Evolutionary conservation across 768 basidiomycete genomes (phyloP).

Genomic region (Russula sp.): DNA sequence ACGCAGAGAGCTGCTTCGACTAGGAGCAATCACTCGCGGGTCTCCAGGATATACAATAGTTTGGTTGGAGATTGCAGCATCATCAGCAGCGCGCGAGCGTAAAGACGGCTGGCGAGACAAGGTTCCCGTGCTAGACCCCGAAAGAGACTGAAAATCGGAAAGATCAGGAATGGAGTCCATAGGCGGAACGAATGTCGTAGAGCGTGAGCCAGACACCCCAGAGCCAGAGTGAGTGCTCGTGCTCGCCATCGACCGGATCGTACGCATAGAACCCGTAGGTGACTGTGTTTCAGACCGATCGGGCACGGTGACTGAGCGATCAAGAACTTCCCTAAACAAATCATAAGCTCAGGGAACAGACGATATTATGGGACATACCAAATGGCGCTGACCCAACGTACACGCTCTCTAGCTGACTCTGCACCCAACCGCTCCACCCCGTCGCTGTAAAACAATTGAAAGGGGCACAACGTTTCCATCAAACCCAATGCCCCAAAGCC

Average conservation of each 20-base stretch:
- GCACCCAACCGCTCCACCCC: constrained; percentile 83
- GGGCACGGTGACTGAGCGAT: constrained; percentile 50
- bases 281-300: constrained; percentile 42
- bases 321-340: constrained; percentile 63
- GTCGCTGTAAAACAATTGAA: constrained; percentile 85
- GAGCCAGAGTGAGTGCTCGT: constrained; percentile 45
- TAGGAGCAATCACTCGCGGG: constrained; percentile 62
- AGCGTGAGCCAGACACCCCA: constrained; percentile 54
- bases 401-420: constrained; percentile 80
- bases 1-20: constrained; percentile 48
- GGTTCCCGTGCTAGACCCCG: constrained; percentile 36
- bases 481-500: constrained; percentile 39
- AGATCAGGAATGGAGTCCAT: constrained; percentile 64
- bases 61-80: constrained; percentile 57
- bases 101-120: constrained; percentile 41
- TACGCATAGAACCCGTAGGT: constrained; percentile 55
- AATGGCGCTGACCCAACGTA: constrained; percentile 86
- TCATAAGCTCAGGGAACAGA: neutral
- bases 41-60: constrained; percentile 69
- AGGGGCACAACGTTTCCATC: constrained; percentile 76
- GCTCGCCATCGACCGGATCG: constrained; percentile 51
- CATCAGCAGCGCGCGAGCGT: constrained; percentile 64
- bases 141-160: constrained; percentile 49
- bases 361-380: constrained; percentile 45
- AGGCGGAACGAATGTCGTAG: constrained; percentile 73